Percentiles rank a stretch among this genome's conserved stretches.
Evolutionary conservation across 1,284 basidiomycete species (phyloP).

Genomic region (Fistulina hepatica): DNA sequence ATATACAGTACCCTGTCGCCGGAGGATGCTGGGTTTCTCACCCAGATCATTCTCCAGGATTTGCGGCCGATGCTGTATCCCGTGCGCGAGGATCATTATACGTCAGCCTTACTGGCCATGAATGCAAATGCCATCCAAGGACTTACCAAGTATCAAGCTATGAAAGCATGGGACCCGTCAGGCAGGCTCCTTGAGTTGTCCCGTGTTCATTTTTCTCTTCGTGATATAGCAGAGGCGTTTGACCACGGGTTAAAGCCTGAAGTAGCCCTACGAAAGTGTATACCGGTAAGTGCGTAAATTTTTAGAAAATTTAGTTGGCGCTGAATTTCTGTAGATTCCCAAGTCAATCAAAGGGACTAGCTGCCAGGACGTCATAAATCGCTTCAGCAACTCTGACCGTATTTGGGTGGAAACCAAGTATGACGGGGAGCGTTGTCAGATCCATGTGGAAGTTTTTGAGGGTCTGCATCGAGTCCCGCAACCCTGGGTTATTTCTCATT

Average conservation of each 20-base stretch:
- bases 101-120: conserved; percentile 38
- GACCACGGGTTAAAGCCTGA: conserved; percentile 38
- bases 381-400: conserved; percentile 35
- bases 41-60: conserved; percentile 80
- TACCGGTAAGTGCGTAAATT: conserved; percentile 33
- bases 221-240: conserved; percentile 44
- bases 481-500: too few species aligned
- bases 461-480: too few species aligned
- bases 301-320: not conserved
- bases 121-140: conserved; percentile 44
- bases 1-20: conserved; percentile 49
- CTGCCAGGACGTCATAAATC: conserved; percentile 48
- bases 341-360: conserved; percentile 74
- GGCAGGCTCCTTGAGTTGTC: conserved; percentile 46
- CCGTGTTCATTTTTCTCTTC: conserved; percentile 42
- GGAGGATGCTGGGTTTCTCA: conserved; percentile 51
- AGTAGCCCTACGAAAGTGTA: conserved; percentile 30
- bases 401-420: conserved; percentile 86
- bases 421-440: conserved; percentile 83
- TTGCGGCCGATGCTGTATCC: conserved; percentile 69
- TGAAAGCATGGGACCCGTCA: conserved; percentile 61
- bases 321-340: conserved; percentile 49
- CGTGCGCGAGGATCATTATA: conserved; percentile 39
- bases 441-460: too few species aligned
- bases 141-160: conserved; percentile 51